Evolutionary conservation across 805 yeast genomes (phyloP).

Genomic region (Wickerhamiella nectarea): DNA sequence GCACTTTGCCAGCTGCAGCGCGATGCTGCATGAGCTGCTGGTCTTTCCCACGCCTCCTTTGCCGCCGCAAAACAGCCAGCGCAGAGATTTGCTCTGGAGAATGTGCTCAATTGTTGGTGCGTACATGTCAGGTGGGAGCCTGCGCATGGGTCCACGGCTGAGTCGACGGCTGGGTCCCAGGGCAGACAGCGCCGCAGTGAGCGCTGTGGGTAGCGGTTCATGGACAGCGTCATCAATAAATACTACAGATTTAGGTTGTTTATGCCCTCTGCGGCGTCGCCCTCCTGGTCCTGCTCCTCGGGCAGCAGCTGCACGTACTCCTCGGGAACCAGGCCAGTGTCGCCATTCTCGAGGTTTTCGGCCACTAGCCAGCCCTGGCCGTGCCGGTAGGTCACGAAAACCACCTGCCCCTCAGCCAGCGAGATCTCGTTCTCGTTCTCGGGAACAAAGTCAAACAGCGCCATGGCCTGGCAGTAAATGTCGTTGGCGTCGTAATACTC

Average conservation of each 20-base stretch:
- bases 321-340: constrained; percentile 88
- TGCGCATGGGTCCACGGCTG: too few species aligned
- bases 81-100: constrained; percentile 39
- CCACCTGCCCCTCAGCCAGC: constrained; percentile 63
- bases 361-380: constrained; percentile 99
- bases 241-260: not conserved
- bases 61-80: constrained; percentile 98
- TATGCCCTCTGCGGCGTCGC: constrained; percentile 3
- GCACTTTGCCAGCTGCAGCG: constrained; percentile 78
- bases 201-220: too few species aligned
- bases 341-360: constrained; percentile 54
- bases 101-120: constrained; percentile 30
- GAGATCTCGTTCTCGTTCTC: constrained; percentile 89
- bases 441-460: constrained; percentile 77
- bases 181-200: too few species aligned
- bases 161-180: too few species aligned
- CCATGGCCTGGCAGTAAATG: constrained; percentile 58
- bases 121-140: constrained; percentile 17
- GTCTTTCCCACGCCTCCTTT: constrained; percentile 99
- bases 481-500: constrained; percentile 24
- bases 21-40: constrained; percentile 89
- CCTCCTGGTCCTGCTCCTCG: constrained; percentile 17
- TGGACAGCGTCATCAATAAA: too few species aligned
- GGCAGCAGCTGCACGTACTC: constrained; percentile 60
- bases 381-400: constrained; percentile 78